A percentile compares a stretch with the other conserved stretches of the same genome.
These are phyloP conservation scores for Rhizopogon roseolus DNA, from an alignment of 768 basidiomycete species.

Conservation along the genomic window DNA sequence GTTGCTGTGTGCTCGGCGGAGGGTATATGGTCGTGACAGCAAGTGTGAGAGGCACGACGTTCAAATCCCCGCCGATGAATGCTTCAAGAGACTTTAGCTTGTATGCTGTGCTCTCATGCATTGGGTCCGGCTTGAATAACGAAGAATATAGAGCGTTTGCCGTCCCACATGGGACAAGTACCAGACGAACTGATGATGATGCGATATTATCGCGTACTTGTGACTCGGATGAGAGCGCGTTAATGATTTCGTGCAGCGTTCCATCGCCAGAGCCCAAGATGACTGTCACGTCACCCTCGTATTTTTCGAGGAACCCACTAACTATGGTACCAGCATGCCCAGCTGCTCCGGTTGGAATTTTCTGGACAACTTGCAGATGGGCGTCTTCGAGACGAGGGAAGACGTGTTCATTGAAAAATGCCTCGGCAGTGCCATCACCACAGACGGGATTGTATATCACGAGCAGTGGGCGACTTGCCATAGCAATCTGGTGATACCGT, in stretches of 20 bases:
- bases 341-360: conserved; percentile 44
- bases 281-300: conserved; percentile 35
- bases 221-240: conserved; percentile 38
- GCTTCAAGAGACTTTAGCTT: conserved; percentile 53
- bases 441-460: conserved; percentile 75
- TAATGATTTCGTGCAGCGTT: conserved; percentile 86
- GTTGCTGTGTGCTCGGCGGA: conserved; percentile 19
- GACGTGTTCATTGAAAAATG: conserved; percentile 57
- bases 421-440: conserved; percentile 53
- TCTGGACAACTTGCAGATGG: conserved; percentile 26
- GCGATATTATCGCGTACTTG: conserved; percentile 11
- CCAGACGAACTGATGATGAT: conserved; percentile 34
- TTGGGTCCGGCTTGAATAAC: conserved; percentile 52
- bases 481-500: neutral
- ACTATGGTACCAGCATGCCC: conserved; percentile 53
- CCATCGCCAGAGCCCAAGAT: conserved; percentile 86
- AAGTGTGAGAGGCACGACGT: conserved; percentile 43
- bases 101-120: conserved; percentile 29
- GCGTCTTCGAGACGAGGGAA: conserved; percentile 50
- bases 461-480: conserved; percentile 42
- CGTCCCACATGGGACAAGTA: conserved; percentile 75
- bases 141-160: conserved; percentile 88
- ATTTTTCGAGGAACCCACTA: conserved; percentile 32
- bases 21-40: conserved; percentile 45
- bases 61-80: conserved; percentile 35